These are phyloP conservation scores for Backusella parvicylindrica DNA, from an alignment of 192 early-diverging fungal genomes.

Conservation along the genomic window DNA sequence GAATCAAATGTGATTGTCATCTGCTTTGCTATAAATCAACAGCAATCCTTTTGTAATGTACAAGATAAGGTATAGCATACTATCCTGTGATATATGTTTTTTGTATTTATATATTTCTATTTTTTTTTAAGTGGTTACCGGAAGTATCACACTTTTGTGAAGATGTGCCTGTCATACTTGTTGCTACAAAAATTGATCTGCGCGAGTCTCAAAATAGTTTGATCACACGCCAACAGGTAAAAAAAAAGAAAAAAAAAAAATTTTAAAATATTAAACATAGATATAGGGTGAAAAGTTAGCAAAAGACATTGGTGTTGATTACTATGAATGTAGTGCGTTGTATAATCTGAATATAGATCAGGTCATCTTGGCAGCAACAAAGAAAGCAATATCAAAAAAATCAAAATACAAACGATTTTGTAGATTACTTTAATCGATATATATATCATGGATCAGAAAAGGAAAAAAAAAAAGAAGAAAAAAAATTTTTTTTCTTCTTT, in stretches of 20 bases:
- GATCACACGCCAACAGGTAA: background rate
- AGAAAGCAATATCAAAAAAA: background rate
- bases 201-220: background rate
- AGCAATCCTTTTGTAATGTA: constrained; percentile 74
- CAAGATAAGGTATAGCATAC: constrained; percentile 57
- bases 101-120: background rate
- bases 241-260: background rate
- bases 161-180: background rate
- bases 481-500: too few relatives aligned
- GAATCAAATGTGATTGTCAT: constrained; percentile 68
- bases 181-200: background rate
- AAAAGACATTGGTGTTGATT: background rate
- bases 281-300: background rate
- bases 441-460: background rate
- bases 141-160: background rate
- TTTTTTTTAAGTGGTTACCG: background rate
- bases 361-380: background rate
- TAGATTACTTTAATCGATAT: background rate
- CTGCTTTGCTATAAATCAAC: constrained; percentile 63
- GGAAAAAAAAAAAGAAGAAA: background rate
- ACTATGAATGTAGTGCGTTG: background rate
- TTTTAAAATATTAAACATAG: background rate
- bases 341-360: background rate
- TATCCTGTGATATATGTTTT: too few relatives aligned
- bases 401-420: background rate